A percentile compares a stretch with the other conserved stretches of the same genome.
Conservation (phyloP, 1,284 basidiomycete species). For the Leccinum fallax region DNA sequence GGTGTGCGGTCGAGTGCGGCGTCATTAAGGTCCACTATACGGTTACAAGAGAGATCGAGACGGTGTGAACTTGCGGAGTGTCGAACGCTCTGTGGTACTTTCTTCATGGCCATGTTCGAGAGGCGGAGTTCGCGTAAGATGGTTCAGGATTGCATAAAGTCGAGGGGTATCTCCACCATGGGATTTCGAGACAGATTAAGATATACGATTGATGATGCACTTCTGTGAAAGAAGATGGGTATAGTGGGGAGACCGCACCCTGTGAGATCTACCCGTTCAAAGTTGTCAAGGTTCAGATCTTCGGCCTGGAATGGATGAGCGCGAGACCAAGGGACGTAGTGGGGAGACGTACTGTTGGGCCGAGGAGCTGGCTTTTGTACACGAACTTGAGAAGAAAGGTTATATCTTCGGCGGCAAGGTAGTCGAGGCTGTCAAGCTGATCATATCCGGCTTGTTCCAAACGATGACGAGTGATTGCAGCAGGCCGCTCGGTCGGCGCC, state of each 20-base stretch:
- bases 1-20: slow-evolving; percentile 81
- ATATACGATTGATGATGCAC: slow-evolving; percentile 84
- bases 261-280: slow-evolving; percentile 85
- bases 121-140: slow-evolving; percentile 85
- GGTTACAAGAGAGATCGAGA: slow-evolving; percentile 92
- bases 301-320: slow-evolving; percentile 53
- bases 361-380: slow-evolving; percentile 72
- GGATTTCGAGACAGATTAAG: slow-evolving; percentile 95
- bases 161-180: slow-evolving; percentile 94
- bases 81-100: slow-evolving; percentile 85
- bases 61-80: slow-evolving; percentile 77
- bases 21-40: slow-evolving; percentile 88
- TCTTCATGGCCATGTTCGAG: slow-evolving; percentile 94
- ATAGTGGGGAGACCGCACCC: slow-evolving; percentile 87
- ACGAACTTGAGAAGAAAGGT: slow-evolving; percentile 90
- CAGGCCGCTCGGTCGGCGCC: slow-evolving; percentile 81
- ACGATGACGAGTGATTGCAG: slow-evolving; percentile 82
- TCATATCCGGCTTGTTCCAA: slow-evolving; percentile 93
- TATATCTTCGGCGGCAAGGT: slow-evolving; percentile 82
- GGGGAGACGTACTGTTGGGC: slow-evolving; percentile 56
- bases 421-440: slow-evolving; percentile 78
- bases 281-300: slow-evolving; percentile 73
- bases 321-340: not conserved
- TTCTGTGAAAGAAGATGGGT: slow-evolving; percentile 86
- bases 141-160: slow-evolving; percentile 93